These are phyloP conservation scores for Xylariaceae sp. DNA, from an alignment of 2,329 filamentous ascomycete species.

Conservation along the genomic window DNA sequence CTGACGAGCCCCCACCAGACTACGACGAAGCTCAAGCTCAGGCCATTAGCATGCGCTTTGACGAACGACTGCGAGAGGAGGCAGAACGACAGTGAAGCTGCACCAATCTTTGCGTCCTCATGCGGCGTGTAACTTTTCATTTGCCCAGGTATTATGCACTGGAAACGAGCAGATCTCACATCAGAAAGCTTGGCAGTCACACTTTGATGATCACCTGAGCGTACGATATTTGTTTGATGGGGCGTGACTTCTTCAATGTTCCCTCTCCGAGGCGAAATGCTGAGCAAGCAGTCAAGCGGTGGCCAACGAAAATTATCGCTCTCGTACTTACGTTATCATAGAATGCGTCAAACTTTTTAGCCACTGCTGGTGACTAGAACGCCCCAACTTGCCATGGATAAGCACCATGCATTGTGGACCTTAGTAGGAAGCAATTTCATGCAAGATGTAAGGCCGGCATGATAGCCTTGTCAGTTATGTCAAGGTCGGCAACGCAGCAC, in stretches of 20 bases:
- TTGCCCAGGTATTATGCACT: background rate
- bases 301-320: too few relatives aligned
- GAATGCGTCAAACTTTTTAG: too few relatives aligned
- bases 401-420: too few relatives aligned
- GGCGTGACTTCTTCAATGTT: constrained; percentile 7
- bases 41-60: constrained; percentile 61
- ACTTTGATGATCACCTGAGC: constrained; percentile 11
- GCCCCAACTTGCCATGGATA: too few relatives aligned
- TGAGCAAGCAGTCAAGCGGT: constrained; percentile 10
- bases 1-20: constrained; percentile 82
- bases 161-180: constrained; percentile 17
- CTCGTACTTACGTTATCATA: too few relatives aligned
- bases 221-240: constrained; percentile 11
- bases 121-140: constrained; percentile 1
- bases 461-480: too few relatives aligned
- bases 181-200: constrained; percentile 23
- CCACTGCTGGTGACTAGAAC: too few relatives aligned
- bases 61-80: constrained; percentile 76
- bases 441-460: too few relatives aligned
- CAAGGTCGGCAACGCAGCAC: too few relatives aligned
- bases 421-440: too few relatives aligned
- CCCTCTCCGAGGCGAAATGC: constrained; percentile 1
- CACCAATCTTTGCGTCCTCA: constrained; percentile 20
- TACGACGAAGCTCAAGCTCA: constrained; percentile 92
- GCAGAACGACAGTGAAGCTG: constrained; percentile 62